Conservation (phyloP, 1,139 yeast species). For the Diutina neorugosa region DNA sequence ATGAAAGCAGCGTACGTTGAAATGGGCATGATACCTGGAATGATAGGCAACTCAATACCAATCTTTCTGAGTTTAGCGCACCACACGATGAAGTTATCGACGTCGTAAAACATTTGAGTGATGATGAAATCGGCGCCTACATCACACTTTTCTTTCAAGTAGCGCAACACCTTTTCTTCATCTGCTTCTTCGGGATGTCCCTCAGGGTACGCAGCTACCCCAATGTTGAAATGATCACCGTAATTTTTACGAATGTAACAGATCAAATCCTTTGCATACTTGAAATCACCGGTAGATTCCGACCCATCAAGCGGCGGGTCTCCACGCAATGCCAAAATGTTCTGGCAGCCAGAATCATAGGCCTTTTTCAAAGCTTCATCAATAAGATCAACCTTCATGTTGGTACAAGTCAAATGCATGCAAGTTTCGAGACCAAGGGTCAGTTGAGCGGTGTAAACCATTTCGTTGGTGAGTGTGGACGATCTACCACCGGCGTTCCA, state of each 20-base stretch:
- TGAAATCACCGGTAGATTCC: constrained; percentile 60
- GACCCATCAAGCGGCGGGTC: constrained; percentile 63
- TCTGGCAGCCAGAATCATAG: constrained; percentile 85
- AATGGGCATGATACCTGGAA: constrained; percentile 98
- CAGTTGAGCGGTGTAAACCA: constrained; percentile 84
- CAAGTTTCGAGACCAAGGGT: constrained; percentile 94
- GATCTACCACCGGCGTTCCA: constrained; percentile 97
- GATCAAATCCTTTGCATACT: constrained; percentile 57
- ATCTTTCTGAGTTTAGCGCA: constrained; percentile 54
- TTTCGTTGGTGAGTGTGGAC: constrained; percentile 72
- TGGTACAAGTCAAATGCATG: constrained; percentile 96
- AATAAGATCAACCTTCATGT: constrained; percentile 73
- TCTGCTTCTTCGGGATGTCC: constrained; percentile 61
- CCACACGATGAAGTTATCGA: constrained; percentile 75
- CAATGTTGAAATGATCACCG: constrained; percentile 56
- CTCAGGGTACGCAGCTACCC: constrained; percentile 70
- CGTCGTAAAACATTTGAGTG: constrained; percentile 90
- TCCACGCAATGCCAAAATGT: constrained; percentile 77
- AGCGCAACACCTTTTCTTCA: constrained; percentile 42
- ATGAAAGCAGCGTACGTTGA: constrained; percentile 85
- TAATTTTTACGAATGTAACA: constrained; percentile 41
- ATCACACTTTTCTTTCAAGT: constrained; percentile 76
- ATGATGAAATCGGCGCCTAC: constrained; percentile 89
- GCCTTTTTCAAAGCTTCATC: constrained; percentile 83
- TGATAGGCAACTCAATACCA: constrained; percentile 80